Conservation (phyloP, 202 grass and related monocot species). For the Saccharum hybrid region DNA sequence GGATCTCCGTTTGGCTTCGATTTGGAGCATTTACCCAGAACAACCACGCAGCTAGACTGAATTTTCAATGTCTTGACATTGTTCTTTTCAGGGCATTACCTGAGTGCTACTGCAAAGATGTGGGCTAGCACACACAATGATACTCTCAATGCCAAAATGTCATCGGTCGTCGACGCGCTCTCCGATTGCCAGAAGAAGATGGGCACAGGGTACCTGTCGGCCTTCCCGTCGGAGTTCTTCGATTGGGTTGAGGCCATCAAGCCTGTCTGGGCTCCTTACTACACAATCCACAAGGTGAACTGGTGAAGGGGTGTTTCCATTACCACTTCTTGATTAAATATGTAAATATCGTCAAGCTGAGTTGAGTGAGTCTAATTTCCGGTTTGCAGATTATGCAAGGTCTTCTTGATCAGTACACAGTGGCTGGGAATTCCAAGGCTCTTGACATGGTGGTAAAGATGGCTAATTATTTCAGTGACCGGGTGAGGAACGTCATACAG, state of each 20-base stretch:
- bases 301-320: background rate
- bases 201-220: constrained; percentile 86
- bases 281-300: constrained; percentile 91
- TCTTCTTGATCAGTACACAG: constrained; percentile 86
- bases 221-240: constrained; percentile 86
- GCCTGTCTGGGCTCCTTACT: constrained; percentile 96
- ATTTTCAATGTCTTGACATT: background rate
- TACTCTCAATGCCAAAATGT: constrained; percentile 71
- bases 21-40: background rate
- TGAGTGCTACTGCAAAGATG: constrained; percentile 82
- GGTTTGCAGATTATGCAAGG: constrained; percentile 88
- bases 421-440: constrained; percentile 67
- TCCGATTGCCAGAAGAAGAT: constrained; percentile 79
- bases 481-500: constrained; percentile 93
- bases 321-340: constrained; percentile 3
- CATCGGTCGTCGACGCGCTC: constrained; percentile 55
- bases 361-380: background rate
- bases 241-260: constrained; percentile 72
- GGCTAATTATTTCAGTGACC: constrained; percentile 84
- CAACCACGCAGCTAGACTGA: constrained; percentile 24
- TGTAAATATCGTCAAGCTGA: background rate
- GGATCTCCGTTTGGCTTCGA: background rate
- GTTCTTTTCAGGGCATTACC: constrained; percentile 80
- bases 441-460: constrained; percentile 79
- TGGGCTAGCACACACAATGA: constrained; percentile 93